Conservation (phyloP, 495 filamentous ascomycete genomes). For the Hypoxylon trugodes region DNA sequence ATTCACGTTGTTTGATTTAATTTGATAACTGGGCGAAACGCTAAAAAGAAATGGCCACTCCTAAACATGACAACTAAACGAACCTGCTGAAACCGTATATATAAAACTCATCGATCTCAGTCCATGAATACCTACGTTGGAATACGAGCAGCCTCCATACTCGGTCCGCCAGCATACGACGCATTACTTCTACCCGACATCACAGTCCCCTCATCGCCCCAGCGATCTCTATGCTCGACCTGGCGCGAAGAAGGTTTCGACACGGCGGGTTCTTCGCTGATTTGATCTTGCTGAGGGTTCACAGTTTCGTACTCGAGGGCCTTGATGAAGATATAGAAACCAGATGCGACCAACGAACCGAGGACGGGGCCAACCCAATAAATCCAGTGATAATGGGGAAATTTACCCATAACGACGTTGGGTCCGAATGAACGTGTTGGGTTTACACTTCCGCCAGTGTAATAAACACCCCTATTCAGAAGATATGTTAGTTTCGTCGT, state of each 20-base stretch:
- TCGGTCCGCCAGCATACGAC: constrained; percentile 4
- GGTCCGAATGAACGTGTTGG: constrained; percentile 67
- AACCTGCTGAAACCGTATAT: too few species aligned
- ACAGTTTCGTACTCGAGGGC: constrained; percentile 76
- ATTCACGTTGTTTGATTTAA: too few species aligned
- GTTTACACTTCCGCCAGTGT: constrained; percentile 68
- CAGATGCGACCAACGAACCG: constrained; percentile 68
- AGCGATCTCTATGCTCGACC: neutral
- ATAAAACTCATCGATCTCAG: too few species aligned
- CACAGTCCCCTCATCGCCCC: constrained; percentile 6
- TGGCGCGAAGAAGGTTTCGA: neutral
- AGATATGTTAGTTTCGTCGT: constrained; percentile 8
- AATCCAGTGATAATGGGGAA: constrained; percentile 76
- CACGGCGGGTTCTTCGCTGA: neutral
- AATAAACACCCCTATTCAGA: constrained; percentile 59
- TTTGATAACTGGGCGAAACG: too few species aligned
- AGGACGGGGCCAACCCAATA: constrained; percentile 68
- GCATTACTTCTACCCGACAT: neutral
- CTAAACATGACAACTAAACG: too few species aligned
- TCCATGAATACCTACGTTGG: too few species aligned
- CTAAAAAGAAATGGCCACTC: too few species aligned
- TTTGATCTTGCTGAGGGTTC: constrained; percentile 60
- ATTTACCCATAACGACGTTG: constrained; percentile 63
- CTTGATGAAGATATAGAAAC: constrained; percentile 73
- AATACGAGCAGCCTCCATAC: neutral